Evolutionary conservation across 176 grass and related monocot genomes (phyloP), one percentile per base, ranked within the genome.

Genomic region (Zea mays): DNA sequence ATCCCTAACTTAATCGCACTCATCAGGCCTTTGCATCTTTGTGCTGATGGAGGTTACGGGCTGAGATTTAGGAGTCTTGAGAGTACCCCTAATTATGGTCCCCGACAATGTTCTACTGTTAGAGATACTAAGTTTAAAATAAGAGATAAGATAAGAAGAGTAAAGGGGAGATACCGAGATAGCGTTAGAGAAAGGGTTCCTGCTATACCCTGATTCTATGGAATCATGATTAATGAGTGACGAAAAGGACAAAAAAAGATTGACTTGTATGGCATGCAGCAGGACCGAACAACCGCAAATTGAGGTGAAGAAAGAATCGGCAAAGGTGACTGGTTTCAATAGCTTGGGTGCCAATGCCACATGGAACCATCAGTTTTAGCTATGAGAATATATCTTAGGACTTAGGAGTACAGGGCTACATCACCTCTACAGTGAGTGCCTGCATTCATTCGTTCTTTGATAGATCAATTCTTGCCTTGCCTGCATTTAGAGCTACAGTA

Each of bases 371-470:
- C 69, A 48, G 55, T 61, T 78, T 19, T 65, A 77, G 85, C 65
- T 52, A 72, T 61, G 52, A 39, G 9, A 21, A 21, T n/a, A 21
- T 58, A 58, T 71, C 68, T 36, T 27, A 44, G 75, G 56, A 56
- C 68, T 36, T 27, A 44, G 75, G 56, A 56, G 62, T 80, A 80
- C 70, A 84, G 46, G 74, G 42, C 42, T 71, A 81, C 9, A 46
- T 50, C 65, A 77, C 58, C 71, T 71, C 72, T 85, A 77, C 87
- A 9, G 59, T 66, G 78, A 60, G 33, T 66, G 56, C 72, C 72
- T 71, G 57, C 62, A 68, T 58, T 41, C 46, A 58, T 58, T 41
- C 46, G 50, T 61, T 49, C 38, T 54, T 42, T 14, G 33, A 49
- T 60, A 58, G 12, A 75, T 38, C 42, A 61, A 62, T 71, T 84